Evolutionary conservation across 352 stramenopile genomes (phyloP), one percentile per base, ranked within the genome.

Genomic region (Phytophthora macrochlamydospora): DNA sequence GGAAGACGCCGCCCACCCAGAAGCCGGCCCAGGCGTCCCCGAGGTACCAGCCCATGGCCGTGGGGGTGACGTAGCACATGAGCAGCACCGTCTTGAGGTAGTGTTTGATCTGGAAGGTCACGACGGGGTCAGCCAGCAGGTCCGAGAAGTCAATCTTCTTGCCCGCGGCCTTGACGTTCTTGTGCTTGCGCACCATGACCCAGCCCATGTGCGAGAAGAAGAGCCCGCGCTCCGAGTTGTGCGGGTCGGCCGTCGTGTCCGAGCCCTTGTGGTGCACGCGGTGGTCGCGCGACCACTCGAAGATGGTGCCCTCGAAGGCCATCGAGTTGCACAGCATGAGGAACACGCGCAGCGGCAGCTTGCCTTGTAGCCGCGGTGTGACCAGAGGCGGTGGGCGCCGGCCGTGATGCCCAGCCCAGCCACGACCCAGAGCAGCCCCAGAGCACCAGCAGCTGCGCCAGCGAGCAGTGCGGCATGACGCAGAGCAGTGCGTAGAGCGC

Each of bases 151-250:
- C 95, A 54, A 99, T 82, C 74, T 98, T 97, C 63, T 91, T 89
- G 61, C 86, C 88, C n/a, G 92, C 88, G 18, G 43, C 54, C 18
- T 62, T 67, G 33, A 90, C 91, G 67, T 96, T 94, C 7, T 89
- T 83, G 84, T 99, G 92, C 81, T 99, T 99, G 80, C 98, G 98
- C 28, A 99, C 87, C 76, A 99, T 98, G 42, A 99, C 83, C 98
- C 98, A 99, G 62, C 98, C 98, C 87, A 99, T 99, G 85, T 99
- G 97, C 11, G 98, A 94, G 73, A 99, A 99, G 84, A 99, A 99
- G 78, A 99, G 99, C 33, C 98, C 98, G 28, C 97, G 87, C 32
- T 79, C 91, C 53, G 97, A 98, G 81, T 99, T 98, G 89, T 99
- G 97, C 56, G 93, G 93, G 67, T 98, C 92, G 2, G 79, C 78